These are phyloP conservation scores for Fusarium chlamydosporum DNA, from an alignment of 2,329 filamentous ascomycete species.

Conservation along the genomic window DNA sequence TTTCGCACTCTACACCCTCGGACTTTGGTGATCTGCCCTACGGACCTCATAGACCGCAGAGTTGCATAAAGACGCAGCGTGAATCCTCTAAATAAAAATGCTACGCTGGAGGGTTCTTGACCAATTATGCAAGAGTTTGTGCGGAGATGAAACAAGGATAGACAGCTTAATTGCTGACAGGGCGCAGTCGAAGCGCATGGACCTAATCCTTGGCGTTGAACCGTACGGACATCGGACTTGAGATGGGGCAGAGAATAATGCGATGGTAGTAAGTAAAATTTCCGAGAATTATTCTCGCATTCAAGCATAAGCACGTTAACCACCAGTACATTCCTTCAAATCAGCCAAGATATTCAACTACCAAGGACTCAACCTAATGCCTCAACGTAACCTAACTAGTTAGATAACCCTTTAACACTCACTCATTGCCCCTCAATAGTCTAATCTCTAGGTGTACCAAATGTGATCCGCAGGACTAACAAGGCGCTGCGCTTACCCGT, in stretches of 20 bases:
- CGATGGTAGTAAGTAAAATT: too few species aligned
- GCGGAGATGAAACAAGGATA: slow-evolving; percentile 11
- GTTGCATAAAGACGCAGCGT: not conserved
- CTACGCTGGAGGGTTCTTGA: not conserved
- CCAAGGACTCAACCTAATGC: too few species aligned
- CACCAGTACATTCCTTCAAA: too few species aligned
- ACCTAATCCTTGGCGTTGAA: not conserved
- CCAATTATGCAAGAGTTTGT: not conserved
- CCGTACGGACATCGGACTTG: slow-evolving; percentile 31
- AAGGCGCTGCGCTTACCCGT: slow-evolving; percentile 2
- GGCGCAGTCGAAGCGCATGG: slow-evolving; percentile 11
- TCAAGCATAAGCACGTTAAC: too few species aligned
- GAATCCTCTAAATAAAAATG: slow-evolving; percentile 16
- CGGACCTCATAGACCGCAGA: not conserved
- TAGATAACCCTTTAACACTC: too few species aligned
- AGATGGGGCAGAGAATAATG: too few species aligned
- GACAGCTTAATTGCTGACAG: slow-evolving; percentile 17
- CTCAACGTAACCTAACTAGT: too few species aligned
- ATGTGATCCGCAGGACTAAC: not conserved
- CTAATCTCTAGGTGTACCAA: too few species aligned
- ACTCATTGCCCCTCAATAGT: too few species aligned
- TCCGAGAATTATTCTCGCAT: too few species aligned
- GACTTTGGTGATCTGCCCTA: slow-evolving; percentile 22
- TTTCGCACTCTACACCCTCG: slow-evolving; percentile 20
- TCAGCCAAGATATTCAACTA: too few species aligned